Evolutionary conservation across 1,284 basidiomycete genomes (phyloP).

Genomic region (Meira miltonrushii): DNA sequence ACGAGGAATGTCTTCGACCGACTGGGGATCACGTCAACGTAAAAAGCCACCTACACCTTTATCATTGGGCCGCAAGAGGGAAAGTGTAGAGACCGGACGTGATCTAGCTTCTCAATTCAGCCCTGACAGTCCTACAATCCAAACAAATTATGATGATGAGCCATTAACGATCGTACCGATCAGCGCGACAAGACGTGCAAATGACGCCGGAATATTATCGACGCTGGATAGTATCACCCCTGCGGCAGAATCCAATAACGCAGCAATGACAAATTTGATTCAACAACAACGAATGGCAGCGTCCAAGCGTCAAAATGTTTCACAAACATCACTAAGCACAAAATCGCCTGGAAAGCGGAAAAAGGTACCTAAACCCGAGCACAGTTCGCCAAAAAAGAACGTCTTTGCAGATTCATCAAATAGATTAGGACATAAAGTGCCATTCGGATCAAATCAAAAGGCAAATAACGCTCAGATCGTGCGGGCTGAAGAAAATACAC

Average conservation of each 20-base stretch:
- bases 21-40: conserved; percentile 24
- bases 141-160: conserved; percentile 8
- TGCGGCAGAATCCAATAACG: background rate
- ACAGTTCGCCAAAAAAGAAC: no score
- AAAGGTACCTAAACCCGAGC: background rate
- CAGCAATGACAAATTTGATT: background rate
- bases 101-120: conserved; percentile 22
- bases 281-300: conserved; percentile 4
- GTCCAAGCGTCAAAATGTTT: background rate
- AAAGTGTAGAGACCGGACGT: conserved; percentile 13
- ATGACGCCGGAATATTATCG: conserved; percentile 12
- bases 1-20: conserved; percentile 28
- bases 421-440: background rate
- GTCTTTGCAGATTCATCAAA: no score
- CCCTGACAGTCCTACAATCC: conserved; percentile 21
- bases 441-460: background rate
- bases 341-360: background rate
- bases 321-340: background rate
- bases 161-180: conserved; percentile 24
- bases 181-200: conserved; percentile 28
- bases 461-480: conserved; percentile 4
- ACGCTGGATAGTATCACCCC: background rate
- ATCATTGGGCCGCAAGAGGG: conserved; percentile 8
- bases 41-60: conserved; percentile 32
- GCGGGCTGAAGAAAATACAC: background rate